A percentile compares a stretch with the other conserved stretches of the same genome.
These are phyloP conservation scores for Ostreobium quekettii DNA, from an alignment of 139 green algal species.

Conservation along the genomic window DNA sequence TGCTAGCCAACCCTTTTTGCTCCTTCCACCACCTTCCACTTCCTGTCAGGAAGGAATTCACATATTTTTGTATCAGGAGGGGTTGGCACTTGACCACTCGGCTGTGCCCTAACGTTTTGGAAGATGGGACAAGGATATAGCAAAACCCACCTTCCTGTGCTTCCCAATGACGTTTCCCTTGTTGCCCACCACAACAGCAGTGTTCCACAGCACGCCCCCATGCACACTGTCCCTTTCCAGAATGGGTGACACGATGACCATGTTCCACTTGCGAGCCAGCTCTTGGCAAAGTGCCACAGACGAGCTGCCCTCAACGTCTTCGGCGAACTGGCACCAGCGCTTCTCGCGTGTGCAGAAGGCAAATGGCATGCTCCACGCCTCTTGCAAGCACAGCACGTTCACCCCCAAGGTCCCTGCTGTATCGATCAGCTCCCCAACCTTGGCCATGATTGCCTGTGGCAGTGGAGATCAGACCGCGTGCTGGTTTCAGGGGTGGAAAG, in stretches of 20 bases:
- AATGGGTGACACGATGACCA: slow-evolving; percentile 90
- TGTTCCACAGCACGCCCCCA: slow-evolving; percentile 92
- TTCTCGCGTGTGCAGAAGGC: slow-evolving; percentile 93
- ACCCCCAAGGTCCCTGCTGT: slow-evolving; percentile 63
- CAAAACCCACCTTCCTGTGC: slow-evolving; percentile 63
- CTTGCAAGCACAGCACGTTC: slow-evolving; percentile 91
- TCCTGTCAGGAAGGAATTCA: no score
- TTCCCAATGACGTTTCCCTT: slow-evolving; percentile 84
- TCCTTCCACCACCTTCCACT: no score
- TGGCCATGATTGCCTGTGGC: slow-evolving; percentile 51
- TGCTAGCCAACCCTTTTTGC: no score
- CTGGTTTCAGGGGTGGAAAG: neutral
- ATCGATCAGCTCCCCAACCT: slow-evolving; percentile 56
- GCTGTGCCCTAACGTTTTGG: no score
- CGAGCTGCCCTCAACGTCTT: slow-evolving; percentile 58
- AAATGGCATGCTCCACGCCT: slow-evolving; percentile 93
- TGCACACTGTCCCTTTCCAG: slow-evolving; percentile 79
- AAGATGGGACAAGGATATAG: no score
- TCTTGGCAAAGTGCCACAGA: slow-evolving; percentile 43
- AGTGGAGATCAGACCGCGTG: neutral
- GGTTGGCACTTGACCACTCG: no score
- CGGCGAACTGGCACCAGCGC: slow-evolving; percentile 89
- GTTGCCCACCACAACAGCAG: slow-evolving; percentile 89
- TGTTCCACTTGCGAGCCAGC: slow-evolving; percentile 44
- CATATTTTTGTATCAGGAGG: no score